Evolutionary conservation across 169 alveolate genomes (phyloP).

Genomic region (Eimeria praecox): DNA sequence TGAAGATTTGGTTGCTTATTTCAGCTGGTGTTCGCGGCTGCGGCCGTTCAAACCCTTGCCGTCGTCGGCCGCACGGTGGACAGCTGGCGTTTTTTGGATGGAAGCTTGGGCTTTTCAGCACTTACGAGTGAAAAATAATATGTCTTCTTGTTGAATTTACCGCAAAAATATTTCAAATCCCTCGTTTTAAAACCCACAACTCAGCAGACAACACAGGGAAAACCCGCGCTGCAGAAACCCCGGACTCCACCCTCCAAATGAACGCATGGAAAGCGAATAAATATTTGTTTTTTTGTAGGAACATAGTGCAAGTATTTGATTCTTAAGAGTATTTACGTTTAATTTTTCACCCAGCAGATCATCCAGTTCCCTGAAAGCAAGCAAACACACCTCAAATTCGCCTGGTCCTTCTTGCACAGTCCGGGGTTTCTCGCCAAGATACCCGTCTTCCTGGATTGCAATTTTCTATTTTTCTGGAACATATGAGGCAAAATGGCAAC

Average conservation of each 20-base stretch:
- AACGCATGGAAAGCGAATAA: too few relatives aligned
- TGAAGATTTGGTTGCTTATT: too few relatives aligned
- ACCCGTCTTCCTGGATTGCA: not conserved
- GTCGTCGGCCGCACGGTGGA: not conserved
- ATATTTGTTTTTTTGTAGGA: not conserved
- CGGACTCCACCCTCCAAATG: not conserved
- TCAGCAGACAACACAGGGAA: not conserved
- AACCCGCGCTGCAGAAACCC: not conserved
- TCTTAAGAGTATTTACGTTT: too few relatives aligned
- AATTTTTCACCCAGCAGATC: too few relatives aligned
- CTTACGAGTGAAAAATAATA: too few relatives aligned
- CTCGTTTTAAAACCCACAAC: not conserved
- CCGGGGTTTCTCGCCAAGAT: not conserved
- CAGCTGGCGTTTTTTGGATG: not conserved
- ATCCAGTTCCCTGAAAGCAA: too few relatives aligned
- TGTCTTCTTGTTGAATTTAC: not conserved
- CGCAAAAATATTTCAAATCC: not conserved
- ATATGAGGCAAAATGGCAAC: conserved; percentile 58
- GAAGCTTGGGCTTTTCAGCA: not conserved
- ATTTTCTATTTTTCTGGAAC: not conserved
- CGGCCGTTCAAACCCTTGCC: not conserved
- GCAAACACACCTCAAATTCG: too few relatives aligned
- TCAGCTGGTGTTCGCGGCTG: not conserved
- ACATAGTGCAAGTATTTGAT: too few relatives aligned
- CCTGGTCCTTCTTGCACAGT: not conserved